Evolutionary conservation across 2,329 filamentous ascomycete genomes (phyloP).

Genomic region (Alternaria arborescens): DNA sequence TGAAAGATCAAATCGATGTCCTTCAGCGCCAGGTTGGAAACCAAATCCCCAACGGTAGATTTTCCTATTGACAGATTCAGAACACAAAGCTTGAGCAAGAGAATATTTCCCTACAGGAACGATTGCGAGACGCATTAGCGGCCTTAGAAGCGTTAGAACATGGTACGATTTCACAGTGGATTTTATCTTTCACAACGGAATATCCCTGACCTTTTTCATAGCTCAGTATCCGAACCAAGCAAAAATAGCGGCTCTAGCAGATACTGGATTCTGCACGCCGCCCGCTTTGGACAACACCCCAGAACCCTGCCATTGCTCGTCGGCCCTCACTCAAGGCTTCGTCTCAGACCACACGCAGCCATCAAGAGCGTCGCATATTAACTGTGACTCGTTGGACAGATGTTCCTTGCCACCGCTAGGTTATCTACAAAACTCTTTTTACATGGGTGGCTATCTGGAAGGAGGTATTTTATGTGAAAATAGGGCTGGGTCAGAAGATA

Average conservation of each 20-base stretch:
- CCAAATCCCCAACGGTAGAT: neutral
- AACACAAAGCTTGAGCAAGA: conserved; percentile 12
- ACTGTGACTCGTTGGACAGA: too few species aligned
- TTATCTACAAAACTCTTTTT: too few species aligned
- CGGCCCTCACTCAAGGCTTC: neutral
- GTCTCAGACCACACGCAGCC: neutral
- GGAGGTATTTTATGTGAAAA: too few species aligned
- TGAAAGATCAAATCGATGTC: conserved; percentile 10
- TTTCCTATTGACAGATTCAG: conserved; percentile 9
- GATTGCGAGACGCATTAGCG: conserved; percentile 1
- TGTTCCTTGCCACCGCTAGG: too few species aligned
- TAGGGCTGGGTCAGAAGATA: too few species aligned
- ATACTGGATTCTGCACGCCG: neutral
- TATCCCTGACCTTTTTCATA: neutral
- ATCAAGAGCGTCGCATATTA: neutral
- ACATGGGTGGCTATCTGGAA: too few species aligned
- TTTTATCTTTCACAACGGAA: neutral
- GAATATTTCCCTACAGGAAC: conserved; percentile 4
- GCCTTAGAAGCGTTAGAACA: conserved; percentile 12
- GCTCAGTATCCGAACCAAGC: neutral
- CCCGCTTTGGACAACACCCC: neutral
- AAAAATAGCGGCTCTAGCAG: neutral
- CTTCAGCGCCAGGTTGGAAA: conserved; percentile 11
- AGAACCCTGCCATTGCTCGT: neutral
- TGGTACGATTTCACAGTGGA: conserved; percentile 4